Conservation (phyloP, 1,284 basidiomycete species). For the Apiotrichum gamsii region DNA sequence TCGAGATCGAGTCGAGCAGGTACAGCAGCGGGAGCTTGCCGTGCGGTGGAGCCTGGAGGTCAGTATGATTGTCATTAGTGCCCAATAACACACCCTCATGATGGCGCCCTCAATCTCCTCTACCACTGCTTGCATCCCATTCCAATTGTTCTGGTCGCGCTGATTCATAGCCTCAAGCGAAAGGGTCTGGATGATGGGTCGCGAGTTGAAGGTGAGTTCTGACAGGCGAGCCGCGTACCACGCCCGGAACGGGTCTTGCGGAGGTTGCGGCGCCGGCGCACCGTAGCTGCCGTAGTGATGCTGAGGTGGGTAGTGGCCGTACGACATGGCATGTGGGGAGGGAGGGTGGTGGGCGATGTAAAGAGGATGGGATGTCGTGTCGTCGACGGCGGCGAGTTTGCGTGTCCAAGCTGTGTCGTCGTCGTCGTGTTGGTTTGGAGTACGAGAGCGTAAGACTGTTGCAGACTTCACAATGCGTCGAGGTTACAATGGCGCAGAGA, state of each 20-base stretch:
- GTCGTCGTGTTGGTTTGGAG: no score
- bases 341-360: no score
- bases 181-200: conserved; percentile 90
- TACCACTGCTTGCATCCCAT: conserved; percentile 71
- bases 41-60: conserved; percentile 69
- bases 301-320: conserved; percentile 1
- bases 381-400: no score
- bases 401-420: no score
- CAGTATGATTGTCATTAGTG: conserved; percentile 1
- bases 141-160: conserved; percentile 55
- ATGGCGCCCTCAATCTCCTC: conserved; percentile 86
- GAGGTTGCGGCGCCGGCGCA: conserved; percentile 8
- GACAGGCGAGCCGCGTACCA: conserved; percentile 71
- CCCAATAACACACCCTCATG: conserved; percentile 49
- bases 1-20: conserved; percentile 90
- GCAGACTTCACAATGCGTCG: no score
- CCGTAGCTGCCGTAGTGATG: neutral
- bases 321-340: neutral
- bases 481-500: no score
- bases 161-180: conserved; percentile 85
- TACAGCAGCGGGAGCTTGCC: conserved; percentile 93
- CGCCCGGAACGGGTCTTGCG: conserved; percentile 36
- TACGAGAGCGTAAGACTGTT: no score
- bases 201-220: conserved; percentile 88
- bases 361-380: no score